These are phyloP conservation scores for Diospyros lotus DNA, from an alignment of 148 eudicot species.

Conservation along the genomic window DNA sequence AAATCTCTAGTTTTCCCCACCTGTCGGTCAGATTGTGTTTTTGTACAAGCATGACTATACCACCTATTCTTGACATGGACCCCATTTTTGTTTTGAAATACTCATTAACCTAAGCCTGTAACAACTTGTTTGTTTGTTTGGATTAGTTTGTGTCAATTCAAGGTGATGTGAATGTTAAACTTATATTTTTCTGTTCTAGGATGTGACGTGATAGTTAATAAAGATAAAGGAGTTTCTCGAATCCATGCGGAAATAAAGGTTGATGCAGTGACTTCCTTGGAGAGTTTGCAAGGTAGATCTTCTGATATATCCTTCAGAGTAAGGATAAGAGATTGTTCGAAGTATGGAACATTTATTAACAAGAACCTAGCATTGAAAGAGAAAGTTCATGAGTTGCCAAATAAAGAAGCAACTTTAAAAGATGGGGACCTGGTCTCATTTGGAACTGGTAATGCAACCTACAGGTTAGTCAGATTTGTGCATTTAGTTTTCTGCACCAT, in stretches of 20 bases:
- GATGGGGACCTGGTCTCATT: conserved; percentile 79
- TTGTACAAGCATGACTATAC: too few species aligned
- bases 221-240: conserved; percentile 92
- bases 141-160: too few species aligned
- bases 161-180: background rate
- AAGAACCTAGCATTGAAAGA: conserved; percentile 38
- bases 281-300: conserved; percentile 28
- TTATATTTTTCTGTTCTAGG: conserved; percentile 38
- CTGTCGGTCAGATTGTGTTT: too few species aligned
- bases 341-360: conserved; percentile 76
- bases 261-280: conserved; percentile 58
- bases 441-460: conserved; percentile 85
- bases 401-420: conserved; percentile 53
- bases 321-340: conserved; percentile 80
- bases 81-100: too few species aligned
- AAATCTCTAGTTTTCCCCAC: too few species aligned
- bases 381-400: conserved; percentile 79
- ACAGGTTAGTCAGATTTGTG: conserved; percentile 47
- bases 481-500: background rate
- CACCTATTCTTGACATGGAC: too few species aligned
- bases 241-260: conserved; percentile 83
- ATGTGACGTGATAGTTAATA: conserved; percentile 71
- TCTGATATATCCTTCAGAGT: conserved; percentile 41
- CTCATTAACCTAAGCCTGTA: too few species aligned
- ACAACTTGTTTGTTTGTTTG: too few species aligned